Evolutionary conservation across 768 basidiomycete genomes (phyloP).

Genomic region (Lanmaoa rubissima): DNA sequence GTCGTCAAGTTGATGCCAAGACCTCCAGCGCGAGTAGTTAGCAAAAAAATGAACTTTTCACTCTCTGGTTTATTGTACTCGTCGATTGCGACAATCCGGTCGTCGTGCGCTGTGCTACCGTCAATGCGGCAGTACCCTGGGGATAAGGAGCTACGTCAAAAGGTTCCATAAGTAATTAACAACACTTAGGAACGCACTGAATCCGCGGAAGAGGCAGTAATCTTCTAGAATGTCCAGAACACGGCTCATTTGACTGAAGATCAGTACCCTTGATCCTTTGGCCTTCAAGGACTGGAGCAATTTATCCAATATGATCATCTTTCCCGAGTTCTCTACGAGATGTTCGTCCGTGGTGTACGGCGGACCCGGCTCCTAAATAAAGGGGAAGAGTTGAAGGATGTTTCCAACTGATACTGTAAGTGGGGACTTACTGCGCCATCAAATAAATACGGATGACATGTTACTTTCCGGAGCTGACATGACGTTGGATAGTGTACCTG

Average conservation of each 20-base stretch:
- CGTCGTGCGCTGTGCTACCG: too few species aligned
- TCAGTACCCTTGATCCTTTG: constrained; percentile 92
- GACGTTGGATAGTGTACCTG: background rate
- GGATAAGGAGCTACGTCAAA: too few species aligned
- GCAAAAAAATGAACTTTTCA: too few species aligned
- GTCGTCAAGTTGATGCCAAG: too few species aligned
- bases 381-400: background rate
- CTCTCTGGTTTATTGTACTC: too few species aligned
- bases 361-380: constrained; percentile 83
- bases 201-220: too few species aligned
- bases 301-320: constrained; percentile 98
- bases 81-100: too few species aligned
- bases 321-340: constrained; percentile 89
- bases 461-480: constrained; percentile 69
- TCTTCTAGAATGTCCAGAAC: too few species aligned
- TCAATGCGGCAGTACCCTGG: too few species aligned
- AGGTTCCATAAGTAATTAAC: too few species aligned
- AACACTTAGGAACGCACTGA: too few species aligned
- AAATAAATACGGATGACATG: constrained; percentile 89
- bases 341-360: constrained; percentile 99
- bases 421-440: constrained; percentile 71
- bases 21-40: too few species aligned
- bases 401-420: background rate
- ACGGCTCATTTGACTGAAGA: constrained; percentile 99
- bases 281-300: constrained; percentile 82